Base-by-base conservation (phyloP, 305 asterid genomes). In the Solanum hybrid region DNA sequence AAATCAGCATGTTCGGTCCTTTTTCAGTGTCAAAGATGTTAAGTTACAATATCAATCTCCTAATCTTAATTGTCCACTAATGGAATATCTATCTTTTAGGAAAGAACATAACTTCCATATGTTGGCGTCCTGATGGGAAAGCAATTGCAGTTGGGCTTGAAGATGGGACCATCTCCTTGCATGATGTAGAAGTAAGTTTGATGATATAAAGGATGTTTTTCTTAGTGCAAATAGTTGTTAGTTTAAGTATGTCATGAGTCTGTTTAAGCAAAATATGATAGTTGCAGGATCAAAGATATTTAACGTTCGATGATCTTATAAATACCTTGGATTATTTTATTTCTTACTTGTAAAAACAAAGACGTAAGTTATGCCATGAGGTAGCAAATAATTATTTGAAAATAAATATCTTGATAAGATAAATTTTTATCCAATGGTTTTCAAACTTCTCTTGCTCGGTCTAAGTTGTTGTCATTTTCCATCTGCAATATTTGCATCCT, bases 91-190 rank as follows among this genome's bases (percentile, higher is more conserved):
- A 65, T 10, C 39, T 57, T 88, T 79, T 83, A 97, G 99, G 98
- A 87, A 96, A 95, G 94, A 88, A 93, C 92, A 95, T 97, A 90
- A 92, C 98, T 88, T 95, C 99, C 84, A 93, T 96, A 92, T 97
- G 99, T 89, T 97, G 99, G 99, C 98, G 98, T 14, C 99, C 99
- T 14, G 99, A 97, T 93, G 99, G 99, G 84, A 97, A 96, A 91
- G 98, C 95, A 38, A 94, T 97, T 91, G 99, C 98, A 6, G 95
- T 95, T 90, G 99, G 99, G 80, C 98, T 96, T 90, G 98, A 95
- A 88, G 99, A 96, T 88, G 99, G 99, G 72, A 93, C 97, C 24
- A 94, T 95, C 89, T 93, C 98, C 36, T 91, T 96, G 94, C 98
- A 96, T 89, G 99, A 97, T 89, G 99, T 97, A 88, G 99, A 97